Evolutionary conservation across 1,284 basidiomycete genomes (phyloP), one percentile per base, ranked within the genome.

Genomic region (Earliella scabrosa): DNA sequence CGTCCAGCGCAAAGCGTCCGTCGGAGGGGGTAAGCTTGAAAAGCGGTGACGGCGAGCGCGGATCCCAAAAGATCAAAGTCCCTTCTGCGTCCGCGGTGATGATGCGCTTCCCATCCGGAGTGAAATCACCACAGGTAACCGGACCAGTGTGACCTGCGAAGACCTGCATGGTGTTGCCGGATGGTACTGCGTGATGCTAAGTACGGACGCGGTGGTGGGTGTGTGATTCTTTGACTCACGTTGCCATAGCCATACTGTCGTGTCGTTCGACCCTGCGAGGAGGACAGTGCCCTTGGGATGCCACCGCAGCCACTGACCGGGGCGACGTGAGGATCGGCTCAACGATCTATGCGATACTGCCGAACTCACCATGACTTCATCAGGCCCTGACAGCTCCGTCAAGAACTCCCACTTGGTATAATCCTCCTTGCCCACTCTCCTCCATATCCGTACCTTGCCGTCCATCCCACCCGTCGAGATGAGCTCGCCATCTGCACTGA

Each of bases 201-300:
- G 18, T 39, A 39, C 27, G 44, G 27, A n/a, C n/a, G n/a, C n/a
- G 14, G 24, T 34, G 39, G 26, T 9, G 29, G 10, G n/a, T 24
- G 23, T 39, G 39, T 29, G 18, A 46, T 18, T 44, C 39, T 43
- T 4, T 0, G 31, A 69, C 83, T 63, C 72, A 96, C 95, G 76
- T 77, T 97, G 93, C 96, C 96, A 99, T 67, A 99, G 79, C 97
- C 97, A 99, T n/a, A 97, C 87, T 4, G 92, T 97, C 4, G 91
- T 85, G 73, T 99, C 97, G 63, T 97, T 93, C 18, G 93, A 92
- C 34, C 97, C 97, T 0, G 93, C 95, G 3, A 97, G 82, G 0
- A 99, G 81, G 3, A 98, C 91, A 45, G 79, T 78, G 14, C 96
- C 97, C 71, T 90, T 95, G 0, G 97, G 97, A 77, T 99, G 97